Evolutionary conservation across 805 yeast genomes (phyloP), one percentile per base, ranked within the genome.

Genomic region (Candida stauntonica): DNA sequence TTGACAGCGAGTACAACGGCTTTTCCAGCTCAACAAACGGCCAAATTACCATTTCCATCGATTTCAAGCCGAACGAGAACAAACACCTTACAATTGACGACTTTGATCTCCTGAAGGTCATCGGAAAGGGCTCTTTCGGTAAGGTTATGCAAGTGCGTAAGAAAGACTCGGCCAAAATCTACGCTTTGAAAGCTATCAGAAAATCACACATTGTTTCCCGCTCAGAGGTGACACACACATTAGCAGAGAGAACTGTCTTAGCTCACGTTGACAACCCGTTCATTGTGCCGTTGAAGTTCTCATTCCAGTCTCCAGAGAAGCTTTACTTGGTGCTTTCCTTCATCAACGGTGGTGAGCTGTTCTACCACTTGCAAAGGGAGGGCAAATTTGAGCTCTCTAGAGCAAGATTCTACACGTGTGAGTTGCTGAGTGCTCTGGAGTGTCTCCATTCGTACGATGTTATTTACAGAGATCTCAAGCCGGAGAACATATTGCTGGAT

Each of bases 61-160:
- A 82, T 54, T 84, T 77, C 63, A 80, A 79, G 60, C 83, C 87
- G 15, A 68, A 74, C 38, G 74, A 64, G 47, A 77, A 75, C 57
- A 76, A 81, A 47, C 82, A 83, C 35, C 68, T 93, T 34, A 71
- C 87, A 1, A 87, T 93, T 49, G 96, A 88, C 41, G 96, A 91
- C 57, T 91, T 93, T 64, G 96, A 88, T 53, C 66, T 93, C 36
- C 72, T 93, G 50, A 93, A 93, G 63, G 99, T 93, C 17, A 87
- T 93, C 39, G 99, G 99, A 26, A 93, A 93, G 60, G 99, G 99
- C 7, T 88, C 97, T 8, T 93, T 93, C 60, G 99, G 99, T 36
- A 93, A 93, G 64, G 99, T 93, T 38, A 93, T 93, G 98, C 99
- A 93, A 63, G 99, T 93, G 29, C 80, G 88, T 47, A 93, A 93